Base-by-base conservation (phyloP, 192 early-diverging fungal species). In the Backusella morwellensis region DNA sequence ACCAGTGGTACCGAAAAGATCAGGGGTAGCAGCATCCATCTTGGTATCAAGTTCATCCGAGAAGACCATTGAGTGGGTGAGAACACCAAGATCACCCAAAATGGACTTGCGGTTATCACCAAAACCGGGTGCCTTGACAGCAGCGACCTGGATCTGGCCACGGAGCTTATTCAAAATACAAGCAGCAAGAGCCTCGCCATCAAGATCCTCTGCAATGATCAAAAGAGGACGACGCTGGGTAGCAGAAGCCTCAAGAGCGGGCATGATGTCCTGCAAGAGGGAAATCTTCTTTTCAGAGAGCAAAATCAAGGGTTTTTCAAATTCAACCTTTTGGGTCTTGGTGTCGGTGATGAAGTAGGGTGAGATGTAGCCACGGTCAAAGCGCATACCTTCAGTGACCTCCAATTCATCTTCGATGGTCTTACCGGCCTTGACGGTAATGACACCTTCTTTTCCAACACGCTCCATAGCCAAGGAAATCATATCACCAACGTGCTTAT, bases 381-480 rank as follows among this genome's bases (percentile, higher is more conserved):
- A 99, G 72, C 96, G 92, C 98, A 99, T 99, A 75, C 96, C 96
- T 87, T 99, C 98, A 68, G 98, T 99, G 84, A 99, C 93, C 79
- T 97, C 96, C 36, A 99, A 88, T 88, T 98, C 96, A 83, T 99
- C 98, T 11, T 95, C 92, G 68, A 98, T 92, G 66, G 98, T 99
- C 88, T 98, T 98, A 80, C 98, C 98, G 85, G 98, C 98, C 90
- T 97, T 96, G 82, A 97, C 95, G 2, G 97, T 99, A 87, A 99
- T 99, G 50, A 98, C 98, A 74, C 98, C 98, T 89, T 99, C 98
- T 88, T 99, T 99, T 77, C 98, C 98, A 77, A 99, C 98, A 92
- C 98, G 99, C 87, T 98, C 97, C 98, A 99, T 99, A 40, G 98
- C 98, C 79, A 94, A 93, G 63, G 98, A 96, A 86, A 99, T 97